Evolutionary conservation across 495 filamentous ascomycete genomes (phyloP).

Genomic region (Aspergillus hancockii): DNA sequence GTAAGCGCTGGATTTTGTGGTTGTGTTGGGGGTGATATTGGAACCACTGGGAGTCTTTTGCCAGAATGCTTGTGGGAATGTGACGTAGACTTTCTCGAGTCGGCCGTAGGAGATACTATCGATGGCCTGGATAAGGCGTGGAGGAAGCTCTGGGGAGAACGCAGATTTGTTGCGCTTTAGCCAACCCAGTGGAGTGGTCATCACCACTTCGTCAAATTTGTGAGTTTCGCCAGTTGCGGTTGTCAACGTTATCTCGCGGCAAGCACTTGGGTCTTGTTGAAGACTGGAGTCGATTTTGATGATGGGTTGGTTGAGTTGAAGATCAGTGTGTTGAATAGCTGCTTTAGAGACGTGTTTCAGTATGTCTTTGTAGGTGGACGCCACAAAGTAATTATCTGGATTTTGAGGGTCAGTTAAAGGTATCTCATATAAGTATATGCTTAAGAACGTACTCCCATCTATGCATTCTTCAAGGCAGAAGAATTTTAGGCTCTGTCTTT

Average conservation of each 20-base stretch:
- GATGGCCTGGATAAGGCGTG: conserved; percentile 69
- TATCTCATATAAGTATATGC: background rate
- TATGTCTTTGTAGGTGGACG: conserved; percentile 81
- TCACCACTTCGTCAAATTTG: conserved; percentile 80
- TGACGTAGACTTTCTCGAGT: conserved; percentile 91
- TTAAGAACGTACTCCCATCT: conserved; percentile 67
- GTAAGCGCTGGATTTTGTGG: conserved; percentile 11
- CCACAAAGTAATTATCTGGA: conserved; percentile 83
- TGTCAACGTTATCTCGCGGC: conserved; percentile 50
- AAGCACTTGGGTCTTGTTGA: conserved; percentile 12
- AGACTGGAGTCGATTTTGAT: conserved; percentile 44
- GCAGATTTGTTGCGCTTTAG: conserved; percentile 71
- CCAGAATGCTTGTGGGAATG: conserved; percentile 76
- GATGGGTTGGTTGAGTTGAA: conserved; percentile 60
- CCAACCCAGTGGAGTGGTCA: conserved; percentile 87
- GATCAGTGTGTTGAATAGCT: conserved; percentile 60
- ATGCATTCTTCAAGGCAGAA: conserved; percentile 95
- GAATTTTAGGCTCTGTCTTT: conserved; percentile 82
- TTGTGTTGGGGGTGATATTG: conserved; percentile 8
- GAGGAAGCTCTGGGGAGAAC: conserved; percentile 71
- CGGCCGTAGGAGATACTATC: conserved; percentile 78
- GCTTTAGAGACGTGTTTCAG: conserved; percentile 65
- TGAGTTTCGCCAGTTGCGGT: conserved; percentile 53
- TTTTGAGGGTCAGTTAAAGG: background rate
- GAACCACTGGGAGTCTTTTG: conserved; percentile 23